phyloP scores from a whole-genome alignment of 169 alveolate species.

The Cryptosporidium sp. region DNA sequence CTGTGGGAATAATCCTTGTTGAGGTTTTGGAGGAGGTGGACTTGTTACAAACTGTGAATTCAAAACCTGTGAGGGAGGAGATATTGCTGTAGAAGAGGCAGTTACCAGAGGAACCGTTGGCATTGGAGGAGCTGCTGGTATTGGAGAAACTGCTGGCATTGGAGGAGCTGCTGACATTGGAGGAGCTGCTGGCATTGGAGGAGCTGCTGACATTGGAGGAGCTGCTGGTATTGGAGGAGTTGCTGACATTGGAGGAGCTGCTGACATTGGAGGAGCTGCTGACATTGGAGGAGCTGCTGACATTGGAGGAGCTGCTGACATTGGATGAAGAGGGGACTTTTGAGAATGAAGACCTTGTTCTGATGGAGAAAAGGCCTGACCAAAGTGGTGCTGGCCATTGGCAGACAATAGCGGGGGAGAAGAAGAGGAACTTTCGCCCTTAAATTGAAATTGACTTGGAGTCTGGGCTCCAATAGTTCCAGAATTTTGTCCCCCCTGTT shows the following conservation, averaged over 20 bases:
- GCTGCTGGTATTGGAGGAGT: background rate
- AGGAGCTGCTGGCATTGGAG: background rate
- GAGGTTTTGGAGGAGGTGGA: constrained; percentile 21
- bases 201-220: background rate
- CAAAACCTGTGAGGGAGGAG: background rate
- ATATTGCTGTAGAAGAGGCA: background rate
- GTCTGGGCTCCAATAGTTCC: background rate
- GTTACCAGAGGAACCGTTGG: background rate
- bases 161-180: background rate
- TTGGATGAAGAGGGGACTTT: background rate
- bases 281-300: background rate
- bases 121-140: background rate
- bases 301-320: background rate
- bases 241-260: background rate
- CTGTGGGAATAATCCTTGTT: constrained; percentile 5
- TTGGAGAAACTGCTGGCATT: background rate
- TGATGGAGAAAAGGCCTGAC: background rate
- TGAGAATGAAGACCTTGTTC: background rate
- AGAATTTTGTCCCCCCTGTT: background rate
- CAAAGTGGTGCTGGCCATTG: background rate
- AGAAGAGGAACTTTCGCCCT: background rate
- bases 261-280: constrained; percentile 8
- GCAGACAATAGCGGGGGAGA: background rate
- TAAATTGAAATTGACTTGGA: background rate
- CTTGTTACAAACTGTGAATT: background rate